Base-by-base conservation (phyloP, 2,329 filamentous ascomycete genomes). In the Ascochyta pisi region DNA sequence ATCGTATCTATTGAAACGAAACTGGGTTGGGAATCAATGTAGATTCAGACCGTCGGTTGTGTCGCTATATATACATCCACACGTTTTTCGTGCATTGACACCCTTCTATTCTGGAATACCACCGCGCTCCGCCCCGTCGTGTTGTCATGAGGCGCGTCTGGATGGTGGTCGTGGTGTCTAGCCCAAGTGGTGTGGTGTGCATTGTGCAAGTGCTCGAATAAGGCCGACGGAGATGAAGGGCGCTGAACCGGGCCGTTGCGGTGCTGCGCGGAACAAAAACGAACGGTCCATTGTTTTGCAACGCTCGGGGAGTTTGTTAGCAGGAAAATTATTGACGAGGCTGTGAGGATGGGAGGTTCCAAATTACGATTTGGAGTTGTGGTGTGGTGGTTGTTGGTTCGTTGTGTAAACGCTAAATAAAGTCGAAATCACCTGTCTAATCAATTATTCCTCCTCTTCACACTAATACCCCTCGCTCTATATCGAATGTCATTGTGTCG, bases 151-250 rank as follows among this genome's bases (percentile, higher is more conserved):
- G 38, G 19, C 19, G 12, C 6, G n/a, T 8, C 24, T 26, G 4
- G 24, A 26, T 26, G 29, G 13, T 26, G 37, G 12, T 15, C 5
- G 15, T 19, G 33, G 13, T 26, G 37, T 8, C 6, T 16, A 19
- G 10, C 1, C 3, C 26, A 13, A n/a, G 15, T 23, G 19, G 16
- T 8, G 24, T 29, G 26, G 6, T 15, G 22, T 42, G 38, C 3
- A 8, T n/a, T 15, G 22, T 42, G 38, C 3, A 8, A n/a, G 16
- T 37, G 33, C 19, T 16, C 19, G 23, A 50, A 24, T 50, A 52
- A 19, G 26, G 42, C 49, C 49, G 49, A 26, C 41, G 41, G 49
- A 52, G 23, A 52, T 52, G 49, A 52, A 27, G 22, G 13, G 15
- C 43, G 13, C 19, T 13, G 10, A 45, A 23, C 16, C 49, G 40